Evolutionary conservation across 2,329 filamentous ascomycete species (phyloP).

Genomic region (Piedraia hortae): DNA sequence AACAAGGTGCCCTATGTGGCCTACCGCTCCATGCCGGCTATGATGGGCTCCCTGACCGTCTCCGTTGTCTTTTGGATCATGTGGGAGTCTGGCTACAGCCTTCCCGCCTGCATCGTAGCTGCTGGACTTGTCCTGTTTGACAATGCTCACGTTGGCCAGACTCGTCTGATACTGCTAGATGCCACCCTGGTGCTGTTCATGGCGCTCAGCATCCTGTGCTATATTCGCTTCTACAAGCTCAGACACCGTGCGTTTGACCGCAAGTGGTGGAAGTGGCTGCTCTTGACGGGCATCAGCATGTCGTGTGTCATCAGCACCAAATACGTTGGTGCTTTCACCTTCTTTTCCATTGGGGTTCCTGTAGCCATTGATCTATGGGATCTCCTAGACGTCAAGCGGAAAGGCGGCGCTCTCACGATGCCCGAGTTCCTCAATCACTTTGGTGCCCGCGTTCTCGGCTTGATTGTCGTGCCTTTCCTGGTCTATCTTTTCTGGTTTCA

Average conservation of each 20-base stretch:
- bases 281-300: constrained; percentile 76
- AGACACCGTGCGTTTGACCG: constrained; percentile 67
- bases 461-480: constrained; percentile 78
- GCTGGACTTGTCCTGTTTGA: constrained; percentile 74
- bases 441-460: constrained; percentile 52
- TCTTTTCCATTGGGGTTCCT: constrained; percentile 84
- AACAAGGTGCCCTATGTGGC: constrained; percentile 96
- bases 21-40: constrained; percentile 75
- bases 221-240: constrained; percentile 94
- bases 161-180: constrained; percentile 78
- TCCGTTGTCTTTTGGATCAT: constrained; percentile 91
- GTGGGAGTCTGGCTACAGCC: constrained; percentile 97
- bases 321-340: constrained; percentile 90
- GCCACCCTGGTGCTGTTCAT: constrained; percentile 86
- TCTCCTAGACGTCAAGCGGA: constrained; percentile 66
- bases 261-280: constrained; percentile 99
- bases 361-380: constrained; percentile 91
- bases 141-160: constrained; percentile 94
- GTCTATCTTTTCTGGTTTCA: constrained; percentile 99
- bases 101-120: constrained; percentile 73
- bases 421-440: constrained; percentile 73
- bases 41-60: constrained; percentile 76
- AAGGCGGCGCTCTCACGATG: constrained; percentile 52
- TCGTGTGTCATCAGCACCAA: constrained; percentile 97
- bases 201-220: constrained; percentile 78